Base-by-base conservation (phyloP, 805 yeast genomes). In the Peterozyma xylosa region DNA sequence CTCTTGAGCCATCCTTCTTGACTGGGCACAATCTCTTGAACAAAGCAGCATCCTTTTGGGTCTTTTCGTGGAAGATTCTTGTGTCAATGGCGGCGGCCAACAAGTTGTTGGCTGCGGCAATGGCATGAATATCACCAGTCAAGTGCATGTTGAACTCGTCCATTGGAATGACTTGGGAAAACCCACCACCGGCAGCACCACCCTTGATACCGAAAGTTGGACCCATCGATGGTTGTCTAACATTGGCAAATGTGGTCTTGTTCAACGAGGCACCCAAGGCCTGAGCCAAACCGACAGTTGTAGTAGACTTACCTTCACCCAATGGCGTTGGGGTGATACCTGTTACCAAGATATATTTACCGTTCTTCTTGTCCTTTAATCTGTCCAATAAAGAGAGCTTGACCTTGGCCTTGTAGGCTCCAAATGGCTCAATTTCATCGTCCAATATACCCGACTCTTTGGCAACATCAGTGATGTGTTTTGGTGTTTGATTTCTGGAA, bases 181-280 rank as follows among this genome's bases (percentile, higher is more conserved):
- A 91, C 39, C 98, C 98, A 60, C 98, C 99, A 55, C 99, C 99
- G 15, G 98, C 98, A 46, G 99, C 99, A 64, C 98, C 98, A 58
- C 99, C 99, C 69, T 91, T 91, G 56, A 91, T 89, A 63, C 99
- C 99, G 57, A 91, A 91, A 15, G 98, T 91, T 42, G 99, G 99
- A 35, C 98, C 98, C 96, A 91, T 88, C 9, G 95, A 85, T 29
- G 98, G 98, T 64, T 91, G 99, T 64, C 99, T 85, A 42, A 91
- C 96, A 57, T 87, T 89, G 43, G 98, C 99, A 63, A 90, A 80
- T 34, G 95, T 81, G 46, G 83, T 82, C 62, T 78, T 80, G 42
- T 80, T 76, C 55, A 91, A 73, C 57, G 88, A 95, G 21, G 96
- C 96, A 48, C 96, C 95, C 46, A 91, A 70, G 13, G 99, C 96